A percentile compares a stretch with the other conserved stretches of the same genome.
Conservation (phyloP, 2,329 filamentous ascomycete species). For the Colletotrichum spinosum region DNA sequence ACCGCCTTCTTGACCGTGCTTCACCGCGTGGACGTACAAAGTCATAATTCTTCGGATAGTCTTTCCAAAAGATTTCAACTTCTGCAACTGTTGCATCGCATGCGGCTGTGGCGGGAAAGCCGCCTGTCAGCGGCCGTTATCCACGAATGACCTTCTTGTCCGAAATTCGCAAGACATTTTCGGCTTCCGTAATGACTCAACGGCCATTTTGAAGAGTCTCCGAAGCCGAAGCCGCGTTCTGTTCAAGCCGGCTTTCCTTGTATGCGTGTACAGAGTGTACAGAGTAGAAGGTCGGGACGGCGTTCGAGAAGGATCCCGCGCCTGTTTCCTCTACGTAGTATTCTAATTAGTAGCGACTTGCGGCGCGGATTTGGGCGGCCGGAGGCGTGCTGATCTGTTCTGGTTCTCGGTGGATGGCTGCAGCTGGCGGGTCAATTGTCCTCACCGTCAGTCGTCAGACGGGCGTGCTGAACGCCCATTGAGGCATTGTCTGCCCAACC, state of each 20-base stretch:
- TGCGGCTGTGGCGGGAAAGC: too few relatives aligned
- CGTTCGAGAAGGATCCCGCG: conserved; percentile 5
- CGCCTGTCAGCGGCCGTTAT: too few relatives aligned
- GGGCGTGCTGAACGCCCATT: conserved; percentile 18
- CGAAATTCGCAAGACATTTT: background rate
- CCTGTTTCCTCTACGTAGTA: conserved; percentile 5
- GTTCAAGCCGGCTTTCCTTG: too few relatives aligned
- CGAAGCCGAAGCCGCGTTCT: conserved; percentile 18
- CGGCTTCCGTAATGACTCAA: background rate
- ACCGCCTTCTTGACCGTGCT: background rate
- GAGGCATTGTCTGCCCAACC: conserved; percentile 2
- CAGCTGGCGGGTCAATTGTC: conserved; percentile 19
- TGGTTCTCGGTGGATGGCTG: conserved; percentile 17
- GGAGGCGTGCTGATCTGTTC: background rate
- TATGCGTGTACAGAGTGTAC: too few relatives aligned
- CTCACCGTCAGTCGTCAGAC: conserved; percentile 33
- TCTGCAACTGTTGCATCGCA: too few relatives aligned
- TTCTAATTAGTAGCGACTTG: background rate
- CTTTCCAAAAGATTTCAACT: too few relatives aligned
- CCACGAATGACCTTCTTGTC: background rate
- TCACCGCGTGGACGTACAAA: too few relatives aligned
- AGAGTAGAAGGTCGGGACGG: conserved; percentile 8
- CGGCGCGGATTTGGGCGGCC: conserved; percentile 5
- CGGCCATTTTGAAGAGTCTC: background rate
- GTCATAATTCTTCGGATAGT: too few relatives aligned